phyloP scores from a whole-genome alignment of 352 stramenopile genomes.

The Pythium plurisporium region DNA sequence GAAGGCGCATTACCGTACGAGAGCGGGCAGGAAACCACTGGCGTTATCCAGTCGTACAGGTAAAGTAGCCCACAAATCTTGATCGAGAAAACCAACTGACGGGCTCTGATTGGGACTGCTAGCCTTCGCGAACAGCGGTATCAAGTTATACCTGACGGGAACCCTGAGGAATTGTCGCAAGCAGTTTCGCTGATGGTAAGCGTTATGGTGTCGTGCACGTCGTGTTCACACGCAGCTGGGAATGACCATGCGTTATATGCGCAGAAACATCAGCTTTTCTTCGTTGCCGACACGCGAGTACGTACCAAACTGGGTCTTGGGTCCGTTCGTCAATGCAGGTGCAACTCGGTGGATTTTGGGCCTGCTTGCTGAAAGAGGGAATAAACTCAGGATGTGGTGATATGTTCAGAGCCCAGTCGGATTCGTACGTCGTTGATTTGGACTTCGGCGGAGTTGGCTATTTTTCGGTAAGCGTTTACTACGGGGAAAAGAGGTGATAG shows the following conservation, averaged over 20 bases:
- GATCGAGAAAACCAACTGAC: not conserved
- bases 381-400: not conserved
- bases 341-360: not conserved
- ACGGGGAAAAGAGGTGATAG: not conserved
- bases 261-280: constrained; percentile 32
- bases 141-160: constrained; percentile 4
- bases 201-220: not conserved
- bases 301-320: constrained; percentile 34
- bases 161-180: not conserved
- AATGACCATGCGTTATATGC: not conserved
- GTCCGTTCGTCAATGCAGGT: constrained; percentile 26
- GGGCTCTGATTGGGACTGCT: not conserved
- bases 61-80: constrained; percentile 10
- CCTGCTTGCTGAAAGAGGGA: not conserved
- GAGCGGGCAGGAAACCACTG: not conserved
- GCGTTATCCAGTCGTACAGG: constrained; percentile 33
- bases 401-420: constrained; percentile 20
- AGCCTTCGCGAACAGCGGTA: constrained; percentile 27
- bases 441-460: constrained; percentile 42
- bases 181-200: not conserved
- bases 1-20: not conserved
- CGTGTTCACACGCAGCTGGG: too few species aligned
- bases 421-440: constrained; percentile 38
- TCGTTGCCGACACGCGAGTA: constrained; percentile 33
- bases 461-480: constrained; percentile 22